phyloP scores from a whole-genome alignment of 176 grass and related monocot genomes.

The Musa beccarii region DNA sequence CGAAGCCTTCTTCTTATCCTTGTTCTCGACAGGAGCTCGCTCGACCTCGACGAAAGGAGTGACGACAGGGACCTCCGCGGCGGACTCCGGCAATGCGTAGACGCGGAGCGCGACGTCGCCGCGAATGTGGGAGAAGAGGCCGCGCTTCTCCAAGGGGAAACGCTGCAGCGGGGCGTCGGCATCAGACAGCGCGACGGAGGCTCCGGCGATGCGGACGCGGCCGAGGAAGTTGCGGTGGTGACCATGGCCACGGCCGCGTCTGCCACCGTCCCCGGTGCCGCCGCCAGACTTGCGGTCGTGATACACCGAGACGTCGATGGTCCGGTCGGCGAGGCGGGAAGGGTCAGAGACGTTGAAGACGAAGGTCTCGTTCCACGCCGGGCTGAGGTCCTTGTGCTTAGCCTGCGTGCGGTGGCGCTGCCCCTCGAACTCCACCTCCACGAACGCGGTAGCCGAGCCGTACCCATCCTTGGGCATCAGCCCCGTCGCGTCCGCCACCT shows the following conservation, averaged over 20 bases:
- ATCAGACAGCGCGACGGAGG: neutral
- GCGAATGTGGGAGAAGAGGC: slow-evolving; percentile 16
- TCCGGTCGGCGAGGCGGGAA: neutral
- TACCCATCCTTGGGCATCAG: slow-evolving; percentile 18
- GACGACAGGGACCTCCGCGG: neutral
- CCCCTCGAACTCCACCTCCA: slow-evolving; percentile 23
- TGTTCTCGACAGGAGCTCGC: neutral
- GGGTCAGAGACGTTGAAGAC: slow-evolving; percentile 13
- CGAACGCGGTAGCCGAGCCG: slow-evolving; percentile 18
- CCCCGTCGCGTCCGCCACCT: slow-evolving; percentile 16
- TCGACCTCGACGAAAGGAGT: neutral
- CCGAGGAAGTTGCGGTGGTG: slow-evolving; percentile 7
- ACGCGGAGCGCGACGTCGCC: slow-evolving; percentile 12
- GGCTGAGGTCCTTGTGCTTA: slow-evolving; percentile 23
- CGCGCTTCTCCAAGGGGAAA: slow-evolving; percentile 10
- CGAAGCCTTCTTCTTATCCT: slow-evolving; percentile 5
- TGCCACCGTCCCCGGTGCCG: neutral
- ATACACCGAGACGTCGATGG: slow-evolving; percentile 14
- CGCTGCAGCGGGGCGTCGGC: neutral
- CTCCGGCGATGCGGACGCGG: slow-evolving; percentile 6
- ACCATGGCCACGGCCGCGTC: neutral
- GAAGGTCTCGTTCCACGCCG: slow-evolving; percentile 26
- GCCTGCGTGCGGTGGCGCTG: slow-evolving; percentile 20
- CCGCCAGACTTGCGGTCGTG: slow-evolving; percentile 1
- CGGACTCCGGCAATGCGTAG: neutral